A percentile compares a stretch with the other conserved stretches of the same genome.
Conservation (phyloP, 495 filamentous ascomycete species). For the Trichocladium uniseriatum region DNA sequence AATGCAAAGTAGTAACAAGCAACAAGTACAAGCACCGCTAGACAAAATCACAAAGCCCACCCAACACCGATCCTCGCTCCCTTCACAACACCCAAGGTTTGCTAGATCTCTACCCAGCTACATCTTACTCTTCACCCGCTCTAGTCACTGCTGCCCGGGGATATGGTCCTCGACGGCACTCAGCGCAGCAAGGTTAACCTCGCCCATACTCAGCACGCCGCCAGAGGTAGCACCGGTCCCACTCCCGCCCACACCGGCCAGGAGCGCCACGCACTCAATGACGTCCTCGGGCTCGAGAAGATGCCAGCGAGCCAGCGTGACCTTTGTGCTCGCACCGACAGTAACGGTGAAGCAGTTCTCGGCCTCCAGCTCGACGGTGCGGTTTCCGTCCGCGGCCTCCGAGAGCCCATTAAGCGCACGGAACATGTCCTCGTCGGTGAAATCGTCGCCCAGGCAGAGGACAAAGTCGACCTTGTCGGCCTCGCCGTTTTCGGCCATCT, state of each 20-base stretch:
- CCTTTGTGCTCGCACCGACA: conserved; percentile 77
- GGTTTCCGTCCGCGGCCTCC: conserved; percentile 24
- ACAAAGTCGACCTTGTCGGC: conserved; percentile 61
- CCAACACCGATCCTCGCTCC: too few relatives aligned
- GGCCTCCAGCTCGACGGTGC: conserved; percentile 37
- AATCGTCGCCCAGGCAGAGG: conserved; percentile 86
- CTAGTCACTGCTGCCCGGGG: conserved; percentile 9
- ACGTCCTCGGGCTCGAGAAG: conserved; percentile 81
- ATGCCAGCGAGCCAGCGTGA: conserved; percentile 79
- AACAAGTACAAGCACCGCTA: too few relatives aligned
- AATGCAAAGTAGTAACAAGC: too few relatives aligned
- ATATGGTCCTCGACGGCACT: conserved; percentile 37
- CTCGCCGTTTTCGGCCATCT: conserved; percentile 14
- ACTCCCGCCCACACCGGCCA: conserved; percentile 46
- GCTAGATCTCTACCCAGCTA: background rate
- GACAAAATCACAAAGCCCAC: too few relatives aligned
- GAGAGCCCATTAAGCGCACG: conserved; percentile 52
- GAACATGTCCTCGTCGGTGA: conserved; percentile 91
- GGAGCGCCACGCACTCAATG: conserved; percentile 63
- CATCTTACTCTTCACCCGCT: conserved; percentile 5
- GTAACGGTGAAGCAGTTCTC: conserved; percentile 76
- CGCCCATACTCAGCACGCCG: conserved; percentile 30
- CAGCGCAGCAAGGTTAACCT: conserved; percentile 39
- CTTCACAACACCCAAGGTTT: too few relatives aligned
- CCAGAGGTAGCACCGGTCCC: conserved; percentile 28